phyloP scores from a whole-genome alignment of 768 basidiomycete species.

The Mycena sanguinolenta region DNA sequence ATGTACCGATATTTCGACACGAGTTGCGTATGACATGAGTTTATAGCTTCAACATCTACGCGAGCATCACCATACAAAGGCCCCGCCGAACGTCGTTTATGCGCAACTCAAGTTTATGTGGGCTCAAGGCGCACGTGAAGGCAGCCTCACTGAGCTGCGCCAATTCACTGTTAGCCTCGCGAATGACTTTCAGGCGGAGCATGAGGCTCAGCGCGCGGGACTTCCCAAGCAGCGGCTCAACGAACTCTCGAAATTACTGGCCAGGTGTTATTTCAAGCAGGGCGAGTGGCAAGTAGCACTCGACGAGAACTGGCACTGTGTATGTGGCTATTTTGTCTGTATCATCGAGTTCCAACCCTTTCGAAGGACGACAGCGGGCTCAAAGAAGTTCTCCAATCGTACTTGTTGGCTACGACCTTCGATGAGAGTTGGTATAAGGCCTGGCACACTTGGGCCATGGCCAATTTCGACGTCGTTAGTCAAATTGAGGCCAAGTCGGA shows the following conservation, averaged over 20 bases:
- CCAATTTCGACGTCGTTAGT: constrained; percentile 94
- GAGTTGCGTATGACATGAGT: not conserved
- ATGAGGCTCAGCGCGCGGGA: constrained; percentile 64
- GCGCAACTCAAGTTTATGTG: constrained; percentile 97
- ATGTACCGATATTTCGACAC: constrained; percentile 33
- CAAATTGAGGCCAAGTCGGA: constrained; percentile 80
- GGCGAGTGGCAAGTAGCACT: constrained; percentile 94
- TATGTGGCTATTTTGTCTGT: constrained; percentile 51
- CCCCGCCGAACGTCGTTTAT: constrained; percentile 96
- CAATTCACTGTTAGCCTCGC: constrained; percentile 84
- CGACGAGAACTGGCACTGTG: constrained; percentile 82
- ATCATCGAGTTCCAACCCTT: constrained; percentile 21
- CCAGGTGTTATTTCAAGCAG: constrained; percentile 96
- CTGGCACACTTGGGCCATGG: constrained; percentile 98
- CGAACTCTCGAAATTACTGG: constrained; percentile 85
- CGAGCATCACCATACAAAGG: constrained; percentile 73
- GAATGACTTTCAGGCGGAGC: constrained; percentile 79
- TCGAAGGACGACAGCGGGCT: constrained; percentile 63
- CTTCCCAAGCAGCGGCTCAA: constrained; percentile 72
- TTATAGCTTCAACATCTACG: constrained; percentile 60
- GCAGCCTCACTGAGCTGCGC: constrained; percentile 85
- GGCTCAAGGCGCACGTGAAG: constrained; percentile 85
- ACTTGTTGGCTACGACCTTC: constrained; percentile 87
- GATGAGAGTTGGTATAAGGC: constrained; percentile 98
- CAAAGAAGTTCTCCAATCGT: constrained; percentile 88